These are phyloP conservation scores for Dactylorhiza incarnata DNA, from an alignment of 106 monocot species.

Conservation along the genomic window DNA sequence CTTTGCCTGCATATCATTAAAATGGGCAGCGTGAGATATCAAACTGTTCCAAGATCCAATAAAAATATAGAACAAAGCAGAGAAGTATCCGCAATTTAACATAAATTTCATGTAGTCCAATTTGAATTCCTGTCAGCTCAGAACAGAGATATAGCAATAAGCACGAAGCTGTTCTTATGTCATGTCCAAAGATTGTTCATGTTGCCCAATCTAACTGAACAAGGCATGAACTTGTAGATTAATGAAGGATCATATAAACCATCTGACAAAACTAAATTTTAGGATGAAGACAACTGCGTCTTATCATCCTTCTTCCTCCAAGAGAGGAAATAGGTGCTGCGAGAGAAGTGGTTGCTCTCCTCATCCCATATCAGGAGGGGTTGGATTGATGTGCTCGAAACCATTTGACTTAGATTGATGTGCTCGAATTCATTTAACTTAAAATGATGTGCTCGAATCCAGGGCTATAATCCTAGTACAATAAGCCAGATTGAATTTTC, in stretches of 20 bases:
- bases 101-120: neutral
- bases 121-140: neutral
- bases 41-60: neutral
- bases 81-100: neutral
- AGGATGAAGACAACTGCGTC: no score
- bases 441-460: neutral
- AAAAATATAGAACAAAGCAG: no score
- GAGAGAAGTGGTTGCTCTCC: no score
- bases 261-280: no score
- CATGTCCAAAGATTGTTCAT: neutral
- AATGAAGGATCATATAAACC: no score
- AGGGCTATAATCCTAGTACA: neutral
- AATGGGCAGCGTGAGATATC: neutral
- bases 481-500: neutral
- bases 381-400: no score
- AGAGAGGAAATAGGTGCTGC: no score
- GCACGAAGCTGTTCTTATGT: neutral
- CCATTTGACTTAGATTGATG: no score
- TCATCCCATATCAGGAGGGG: no score
- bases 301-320: no score
- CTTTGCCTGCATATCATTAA: conserved; percentile 59
- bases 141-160: neutral
- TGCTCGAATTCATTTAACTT: neutral
- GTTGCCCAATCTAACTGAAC: no score
- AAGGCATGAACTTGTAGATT: no score